Evolutionary conservation across 306 rosid genomes (phyloP), one percentile per base, ranked within the genome.

Genomic region (Cyclanthera cordifolia): DNA sequence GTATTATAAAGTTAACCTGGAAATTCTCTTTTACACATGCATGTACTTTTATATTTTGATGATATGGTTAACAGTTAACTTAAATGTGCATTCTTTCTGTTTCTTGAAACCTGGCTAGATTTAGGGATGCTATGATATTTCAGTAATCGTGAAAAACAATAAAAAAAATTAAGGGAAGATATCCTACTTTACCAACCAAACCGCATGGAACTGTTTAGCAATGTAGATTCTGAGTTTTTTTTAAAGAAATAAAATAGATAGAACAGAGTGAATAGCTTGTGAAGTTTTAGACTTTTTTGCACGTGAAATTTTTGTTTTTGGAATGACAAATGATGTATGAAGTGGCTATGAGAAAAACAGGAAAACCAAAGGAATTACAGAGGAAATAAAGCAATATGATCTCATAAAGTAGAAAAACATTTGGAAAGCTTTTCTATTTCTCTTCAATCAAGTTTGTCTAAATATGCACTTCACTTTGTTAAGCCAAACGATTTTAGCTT

Each of bases 1-100:
- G 25, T 53, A 69, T 58, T 16, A 55, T 13, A 46, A 49, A 66
- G 24, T 66, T 41, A 23, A 28, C 6, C 71, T 2, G 4, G 7
- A 14, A 46, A 5, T 25, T 66, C 23, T 57, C 65, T 57, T 57
- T 66, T 43, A 14, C 34, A 13, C 70, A 64, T 21, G 69, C 70
- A 64, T 23, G 53, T 41, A 45, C 21, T 8, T 28, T 34, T 43
- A 64, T 64, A 27, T 11, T 45, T 43, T 34, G 41, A 34, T 64
- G 13, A 21, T 64, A 43, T 64, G 25, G 69, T 43, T 64, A 34
- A 23, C 37, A 34, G 41, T 34, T 34, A 34, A 34, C 41, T 34
- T 20, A 21, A 43, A 64, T 64, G 52, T 12, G 52, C 20, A 39
- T 43, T 19, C 20, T 63, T 63, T 39, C 37, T 24, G 61, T 24